A percentile compares a stretch with the other conserved stretches of the same genome.
These are phyloP conservation scores for Porphyrellus sp. DNA, from an alignment of 1,284 basidiomycete species.

Conservation along the genomic window DNA sequence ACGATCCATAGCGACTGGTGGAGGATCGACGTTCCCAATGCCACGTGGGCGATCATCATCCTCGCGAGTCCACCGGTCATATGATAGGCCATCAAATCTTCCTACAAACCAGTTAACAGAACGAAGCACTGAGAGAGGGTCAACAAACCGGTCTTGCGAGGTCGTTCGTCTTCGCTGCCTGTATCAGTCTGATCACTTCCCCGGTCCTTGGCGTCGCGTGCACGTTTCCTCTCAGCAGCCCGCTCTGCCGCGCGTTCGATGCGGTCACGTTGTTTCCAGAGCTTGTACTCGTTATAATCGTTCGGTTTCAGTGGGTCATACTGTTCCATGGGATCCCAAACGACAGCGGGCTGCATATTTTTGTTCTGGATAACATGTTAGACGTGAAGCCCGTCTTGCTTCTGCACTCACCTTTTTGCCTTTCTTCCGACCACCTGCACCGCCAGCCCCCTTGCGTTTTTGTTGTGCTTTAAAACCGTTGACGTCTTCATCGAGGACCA, in stretches of 20 bases:
- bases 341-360: conserved; percentile 44
- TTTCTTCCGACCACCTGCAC: conserved; percentile 48
- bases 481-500: conserved; percentile 82
- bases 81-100: conserved; percentile 49
- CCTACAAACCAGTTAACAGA: conserved; percentile 39
- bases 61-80: conserved; percentile 52
- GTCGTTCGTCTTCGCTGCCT: conserved; percentile 65
- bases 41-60: conserved; percentile 45
- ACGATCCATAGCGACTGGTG: conserved; percentile 29
- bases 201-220: conserved; percentile 48
- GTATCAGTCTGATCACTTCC: conserved; percentile 67
- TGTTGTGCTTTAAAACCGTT: conserved; percentile 70
- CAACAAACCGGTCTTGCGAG: conserved; percentile 63
- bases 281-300: conserved; percentile 82
- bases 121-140: not conserved
- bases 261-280: conserved; percentile 69
- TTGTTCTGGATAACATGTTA: conserved; percentile 50
- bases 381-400: not conserved
- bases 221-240: conserved; percentile 58
- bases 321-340: conserved; percentile 74
- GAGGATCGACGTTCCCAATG: conserved; percentile 28
- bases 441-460: conserved; percentile 42
- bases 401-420: conserved; percentile 55
- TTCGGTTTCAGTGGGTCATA: conserved; percentile 83
- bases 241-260: conserved; percentile 66